phyloP scores from a whole-genome alignment of 2,329 filamentous ascomycete species.

The Talaromyces piceae region DNA sequence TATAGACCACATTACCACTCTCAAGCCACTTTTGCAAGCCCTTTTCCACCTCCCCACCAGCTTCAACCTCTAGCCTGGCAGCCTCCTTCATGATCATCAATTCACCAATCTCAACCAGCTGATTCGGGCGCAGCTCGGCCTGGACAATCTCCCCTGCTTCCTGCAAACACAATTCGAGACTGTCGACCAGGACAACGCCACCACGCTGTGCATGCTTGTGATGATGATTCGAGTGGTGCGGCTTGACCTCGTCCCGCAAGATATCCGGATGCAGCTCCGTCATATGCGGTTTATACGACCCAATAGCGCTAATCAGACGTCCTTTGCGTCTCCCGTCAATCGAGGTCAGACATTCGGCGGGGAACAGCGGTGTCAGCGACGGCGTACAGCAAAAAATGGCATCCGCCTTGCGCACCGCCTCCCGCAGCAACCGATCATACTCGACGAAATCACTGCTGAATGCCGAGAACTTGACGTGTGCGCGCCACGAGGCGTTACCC shows the following conservation, averaged over 20 bases:
- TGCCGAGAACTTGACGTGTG: conserved; percentile 59
- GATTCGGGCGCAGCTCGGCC: conserved; percentile 62
- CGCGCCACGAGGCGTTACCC: conserved; percentile 54
- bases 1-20: conserved; percentile 60
- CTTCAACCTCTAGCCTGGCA: conserved; percentile 24
- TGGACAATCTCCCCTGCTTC: conserved; percentile 84
- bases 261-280: conserved; percentile 74
- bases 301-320: conserved; percentile 37
- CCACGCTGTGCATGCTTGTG: conserved; percentile 48
- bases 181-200: conserved; percentile 57
- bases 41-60: conserved; percentile 30
- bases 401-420: conserved; percentile 62
- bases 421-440: conserved; percentile 58
- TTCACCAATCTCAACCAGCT: conserved; percentile 83
- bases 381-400: conserved; percentile 88
- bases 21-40: conserved; percentile 53
- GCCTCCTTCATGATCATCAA: conserved; percentile 58
- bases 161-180: conserved; percentile 67
- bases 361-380: conserved; percentile 66
- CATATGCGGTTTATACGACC: conserved; percentile 62
- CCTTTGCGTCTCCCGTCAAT: conserved; percentile 39
- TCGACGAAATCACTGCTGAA: conserved; percentile 66
- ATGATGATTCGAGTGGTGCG: conserved; percentile 40
- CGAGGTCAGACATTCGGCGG: conserved; percentile 62
- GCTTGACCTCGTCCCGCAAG: conserved; percentile 55